Conservation (phyloP, 192 early-diverging fungal species). For the Mortierella alpina region DNA sequence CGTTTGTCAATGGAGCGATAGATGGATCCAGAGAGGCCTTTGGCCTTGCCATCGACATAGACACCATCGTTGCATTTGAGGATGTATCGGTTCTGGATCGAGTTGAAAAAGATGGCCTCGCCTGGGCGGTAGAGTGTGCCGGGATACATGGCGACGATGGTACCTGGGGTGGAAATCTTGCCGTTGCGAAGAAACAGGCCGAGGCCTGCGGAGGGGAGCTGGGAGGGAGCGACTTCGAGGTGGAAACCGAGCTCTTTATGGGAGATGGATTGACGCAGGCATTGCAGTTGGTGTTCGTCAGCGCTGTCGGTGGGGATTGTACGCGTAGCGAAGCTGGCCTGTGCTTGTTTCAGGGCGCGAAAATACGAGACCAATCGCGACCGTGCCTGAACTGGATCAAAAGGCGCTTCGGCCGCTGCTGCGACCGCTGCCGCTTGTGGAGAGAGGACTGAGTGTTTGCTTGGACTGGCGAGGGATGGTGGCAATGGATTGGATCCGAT, state of each 20-base stretch:
- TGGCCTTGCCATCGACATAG: constrained; percentile 56
- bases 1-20: constrained; percentile 53
- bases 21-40: constrained; percentile 54
- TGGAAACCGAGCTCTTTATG: constrained; percentile 15
- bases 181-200: constrained; percentile 15
- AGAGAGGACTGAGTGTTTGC: too few species aligned
- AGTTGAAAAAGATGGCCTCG: constrained; percentile 58
- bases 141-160: constrained; percentile 42
- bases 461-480: too few species aligned
- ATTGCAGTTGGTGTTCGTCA: neutral
- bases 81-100: constrained; percentile 59
- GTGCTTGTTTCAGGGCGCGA: constrained; percentile 7
- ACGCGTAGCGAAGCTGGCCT: neutral
- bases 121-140: constrained; percentile 56
- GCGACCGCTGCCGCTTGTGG: neutral
- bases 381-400: constrained; percentile 24
- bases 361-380: constrained; percentile 10
- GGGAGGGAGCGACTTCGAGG: constrained; percentile 13
- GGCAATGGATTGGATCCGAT: too few species aligned
- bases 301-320: neutral
- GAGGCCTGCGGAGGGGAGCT: constrained; percentile 20
- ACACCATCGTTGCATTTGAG: constrained; percentile 60
- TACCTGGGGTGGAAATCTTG: constrained; percentile 1
- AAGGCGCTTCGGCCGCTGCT: neutral
- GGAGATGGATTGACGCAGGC: neutral